Conservation (phyloP, 306 rosid species). For the Quercus suber region DNA sequence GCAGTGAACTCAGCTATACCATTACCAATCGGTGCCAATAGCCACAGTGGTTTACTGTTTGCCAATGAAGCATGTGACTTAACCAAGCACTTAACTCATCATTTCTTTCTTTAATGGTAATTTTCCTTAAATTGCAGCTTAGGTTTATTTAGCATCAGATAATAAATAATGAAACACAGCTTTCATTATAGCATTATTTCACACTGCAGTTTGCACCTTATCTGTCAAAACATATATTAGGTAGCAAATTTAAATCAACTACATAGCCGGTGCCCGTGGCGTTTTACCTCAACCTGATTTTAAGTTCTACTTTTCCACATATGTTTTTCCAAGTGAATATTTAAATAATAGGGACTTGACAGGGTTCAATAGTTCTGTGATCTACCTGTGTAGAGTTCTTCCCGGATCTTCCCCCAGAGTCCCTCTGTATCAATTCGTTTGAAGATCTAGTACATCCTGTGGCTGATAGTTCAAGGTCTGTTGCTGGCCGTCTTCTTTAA, state of each 20-base stretch:
- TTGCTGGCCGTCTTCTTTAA: conserved; percentile 46
- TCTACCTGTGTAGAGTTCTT: conserved; percentile 64
- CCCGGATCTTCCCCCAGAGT: conserved; percentile 28
- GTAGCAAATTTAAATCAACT: background rate
- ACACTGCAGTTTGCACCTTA: background rate
- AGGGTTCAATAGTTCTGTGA: conserved; percentile 22
- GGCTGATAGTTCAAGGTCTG: conserved; percentile 34
- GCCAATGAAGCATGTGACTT: background rate
- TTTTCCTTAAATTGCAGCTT: no score
- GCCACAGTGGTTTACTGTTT: background rate
- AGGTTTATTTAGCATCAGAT: no score
- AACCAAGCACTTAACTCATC: background rate
- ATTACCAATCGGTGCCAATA: background rate
- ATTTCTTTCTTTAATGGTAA: no score
- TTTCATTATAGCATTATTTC: background rate
- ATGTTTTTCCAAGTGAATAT: conserved; percentile 15
- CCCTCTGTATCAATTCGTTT: conserved; percentile 33
- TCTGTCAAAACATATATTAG: background rate
- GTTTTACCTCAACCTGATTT: background rate
- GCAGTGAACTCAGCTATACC: background rate
- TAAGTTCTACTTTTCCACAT: background rate
- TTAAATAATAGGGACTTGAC: conserved; percentile 6
- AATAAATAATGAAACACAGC: no score
- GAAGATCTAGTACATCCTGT: conserved; percentile 36
- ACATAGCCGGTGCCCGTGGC: background rate